Base-by-base conservation (phyloP, 108 stramenopile genomes). In the Skeletonema marinoi region DNA sequence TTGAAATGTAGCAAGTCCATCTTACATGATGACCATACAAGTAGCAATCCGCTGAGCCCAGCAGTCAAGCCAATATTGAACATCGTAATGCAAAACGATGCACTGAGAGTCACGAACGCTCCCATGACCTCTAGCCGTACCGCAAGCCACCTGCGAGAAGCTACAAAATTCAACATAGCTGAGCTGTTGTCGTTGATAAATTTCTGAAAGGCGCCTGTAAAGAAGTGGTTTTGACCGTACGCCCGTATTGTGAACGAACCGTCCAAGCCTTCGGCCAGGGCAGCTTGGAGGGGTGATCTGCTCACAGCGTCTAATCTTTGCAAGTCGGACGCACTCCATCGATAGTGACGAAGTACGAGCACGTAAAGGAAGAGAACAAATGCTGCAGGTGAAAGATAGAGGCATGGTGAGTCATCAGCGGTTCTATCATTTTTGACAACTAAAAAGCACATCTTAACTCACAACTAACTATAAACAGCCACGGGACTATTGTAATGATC, bases 71-170 rank as follows among this genome's bases (percentile, higher is more conserved):
- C 51, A 13, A 92, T 66, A 69, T 92, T 92, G 75, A 93, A 77
- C n/a, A 75, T 71, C 3, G 89, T 84, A 3, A 94, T 78, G 17
- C 94, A 83, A 3, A 88, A 14, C 1, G 80, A 66, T 5, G 93
- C 74, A 6, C 81, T 64, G 29, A 95, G 71, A 10, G 93, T 88
- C 13, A 92, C 64, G 9, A 75, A 50, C 17, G 89, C 76, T 12
- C 95, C 95, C 12, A 95, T 77, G 5, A 92, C n/a, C 71, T 98
- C 93, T 35, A 96, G 90, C 10, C 97, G 87, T 10, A 93, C 66
- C 12, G 89, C 91, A n/a, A 98, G 71, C 97, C 97, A 98, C 50
- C 91, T 64, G 25, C 92, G 94, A 30, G 88, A 90, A 33, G 94
- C 82, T 36, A 93, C 80, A 62, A 90, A 96, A 66, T 92, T 92